Evolutionary conservation across 1,139 yeast genomes (phyloP).

Genomic region (Blastobotrys ciferrii): DNA sequence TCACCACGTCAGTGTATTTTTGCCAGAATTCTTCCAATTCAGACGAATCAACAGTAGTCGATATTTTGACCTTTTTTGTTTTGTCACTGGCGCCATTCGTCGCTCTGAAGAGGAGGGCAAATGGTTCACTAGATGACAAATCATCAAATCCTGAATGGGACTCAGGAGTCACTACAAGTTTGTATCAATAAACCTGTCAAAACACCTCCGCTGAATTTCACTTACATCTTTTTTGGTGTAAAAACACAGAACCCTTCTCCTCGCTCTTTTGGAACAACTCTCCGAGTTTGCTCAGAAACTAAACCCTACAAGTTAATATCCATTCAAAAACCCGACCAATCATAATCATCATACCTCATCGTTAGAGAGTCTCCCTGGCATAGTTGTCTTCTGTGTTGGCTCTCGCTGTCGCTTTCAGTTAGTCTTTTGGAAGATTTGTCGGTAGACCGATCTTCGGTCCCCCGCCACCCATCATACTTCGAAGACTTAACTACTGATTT

Average conservation of each 20-base stretch:
- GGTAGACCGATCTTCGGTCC: too few species aligned
- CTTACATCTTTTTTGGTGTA: slow-evolving; percentile 35
- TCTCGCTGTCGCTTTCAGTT: background rate
- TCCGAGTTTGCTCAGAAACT: slow-evolving; percentile 34
- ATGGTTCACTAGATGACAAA: slow-evolving; percentile 16
- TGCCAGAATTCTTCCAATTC: slow-evolving; percentile 67
- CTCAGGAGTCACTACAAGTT: slow-evolving; percentile 9
- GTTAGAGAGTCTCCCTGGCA: slow-evolving; percentile 14
- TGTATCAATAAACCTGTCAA: background rate
- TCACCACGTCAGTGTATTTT: slow-evolving; percentile 61
- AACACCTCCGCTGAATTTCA: too few species aligned
- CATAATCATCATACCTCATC: background rate
- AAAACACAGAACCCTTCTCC: slow-evolving; percentile 43
- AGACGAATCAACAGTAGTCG: slow-evolving; percentile 61
- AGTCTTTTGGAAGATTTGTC: too few species aligned
- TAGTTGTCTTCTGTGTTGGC: slow-evolving; percentile 13
- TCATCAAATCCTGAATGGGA: slow-evolving; percentile 13
- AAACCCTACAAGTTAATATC: background rate
- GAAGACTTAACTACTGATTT: too few species aligned
- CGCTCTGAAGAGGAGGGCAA: slow-evolving; percentile 36
- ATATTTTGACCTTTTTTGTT: slow-evolving; percentile 50
- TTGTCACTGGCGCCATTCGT: slow-evolving; percentile 57
- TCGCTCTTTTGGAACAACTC: slow-evolving; percentile 31
- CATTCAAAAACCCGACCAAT: background rate
- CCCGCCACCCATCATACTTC: too few species aligned